Conservation (phyloP, 2,329 filamentous ascomycete species). For the Camillea tinctor region DNA sequence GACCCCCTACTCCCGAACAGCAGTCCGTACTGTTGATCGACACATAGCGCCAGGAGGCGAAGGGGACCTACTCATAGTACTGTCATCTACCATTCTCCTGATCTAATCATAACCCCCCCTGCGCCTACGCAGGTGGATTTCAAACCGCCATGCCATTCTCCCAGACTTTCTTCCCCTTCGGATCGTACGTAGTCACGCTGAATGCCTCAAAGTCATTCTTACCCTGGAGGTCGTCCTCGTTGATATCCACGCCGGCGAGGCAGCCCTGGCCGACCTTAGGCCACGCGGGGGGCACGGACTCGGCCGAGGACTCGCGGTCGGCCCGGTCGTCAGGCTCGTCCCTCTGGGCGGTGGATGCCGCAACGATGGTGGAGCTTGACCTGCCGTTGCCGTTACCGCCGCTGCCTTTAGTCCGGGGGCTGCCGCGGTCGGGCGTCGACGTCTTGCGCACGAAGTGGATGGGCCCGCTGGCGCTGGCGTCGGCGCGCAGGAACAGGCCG, state of each 20-base stretch:
- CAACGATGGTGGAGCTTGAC: not conserved
- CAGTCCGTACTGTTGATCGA: too few relatives aligned
- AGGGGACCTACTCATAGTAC: too few relatives aligned
- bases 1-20: too few relatives aligned
- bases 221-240: constrained; percentile 30
- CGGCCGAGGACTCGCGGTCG: constrained; percentile 26
- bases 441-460: constrained; percentile 32
- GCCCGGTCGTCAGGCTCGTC: constrained; percentile 12
- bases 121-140: too few relatives aligned
- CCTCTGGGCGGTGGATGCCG: not conserved
- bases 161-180: constrained; percentile 28
- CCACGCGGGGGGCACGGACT: constrained; percentile 32
- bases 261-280: constrained; percentile 31
- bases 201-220: constrained; percentile 35
- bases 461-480: constrained; percentile 31
- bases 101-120: too few relatives aligned
- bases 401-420: constrained; percentile 20
- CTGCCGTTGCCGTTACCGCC: constrained; percentile 1
- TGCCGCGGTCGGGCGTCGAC: constrained; percentile 13
- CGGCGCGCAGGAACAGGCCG: constrained; percentile 34
- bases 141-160: constrained; percentile 32
- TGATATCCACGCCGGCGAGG: constrained; percentile 27
- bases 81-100: too few relatives aligned
- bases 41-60: too few relatives aligned
- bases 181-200: constrained; percentile 35